These are phyloP conservation scores for Suhomyces ambrosiae DNA, from an alignment of 1,139 yeast species.

Conservation along the genomic window DNA sequence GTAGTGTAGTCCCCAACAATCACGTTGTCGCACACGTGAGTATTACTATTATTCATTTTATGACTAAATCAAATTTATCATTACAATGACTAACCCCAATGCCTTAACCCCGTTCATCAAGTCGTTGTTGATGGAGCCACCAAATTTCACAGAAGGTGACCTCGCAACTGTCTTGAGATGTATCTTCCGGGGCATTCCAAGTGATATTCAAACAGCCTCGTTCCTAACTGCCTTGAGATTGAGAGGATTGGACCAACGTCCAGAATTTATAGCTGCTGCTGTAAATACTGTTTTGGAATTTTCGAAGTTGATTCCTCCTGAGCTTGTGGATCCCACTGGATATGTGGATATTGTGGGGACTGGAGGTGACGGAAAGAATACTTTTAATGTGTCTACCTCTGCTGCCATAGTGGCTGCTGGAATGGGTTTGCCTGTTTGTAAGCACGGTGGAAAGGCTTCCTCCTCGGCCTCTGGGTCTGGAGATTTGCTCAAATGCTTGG, in stretches of 20 bases:
- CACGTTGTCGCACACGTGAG: too few relatives aligned
- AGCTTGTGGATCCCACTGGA: conserved; percentile 50
- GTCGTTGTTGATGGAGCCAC: conserved; percentile 59
- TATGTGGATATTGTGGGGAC: conserved; percentile 94
- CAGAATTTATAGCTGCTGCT: conserved; percentile 84
- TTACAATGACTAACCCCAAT: conserved; percentile 22
- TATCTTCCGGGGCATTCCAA: conserved; percentile 60
- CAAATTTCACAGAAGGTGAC: conserved; percentile 61
- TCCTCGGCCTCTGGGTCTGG: conserved; percentile 94
- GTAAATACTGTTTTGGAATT: conserved; percentile 68
- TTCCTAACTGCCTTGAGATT: conserved; percentile 76
- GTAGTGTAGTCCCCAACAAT: too few relatives aligned
- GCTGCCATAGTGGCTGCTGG: conserved; percentile 95
- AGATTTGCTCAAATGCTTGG: conserved; percentile 74
- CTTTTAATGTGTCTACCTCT: conserved; percentile 94
- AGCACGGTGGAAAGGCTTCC: conserved; percentile 96
- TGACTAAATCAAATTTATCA: too few relatives aligned
- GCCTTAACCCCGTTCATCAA: conserved; percentile 64
- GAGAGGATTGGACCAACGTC: conserved; percentile 76
- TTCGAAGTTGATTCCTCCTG: conserved; percentile 52
- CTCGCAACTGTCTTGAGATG: conserved; percentile 59
- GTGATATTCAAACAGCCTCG: conserved; percentile 74
- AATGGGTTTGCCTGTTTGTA: conserved; percentile 78
- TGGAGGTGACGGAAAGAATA: conserved; percentile 97
- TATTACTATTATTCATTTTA: too few relatives aligned